Percentiles rank a stretch among this genome's conserved stretches.
Evolutionary conservation across 192 early-diverging fungal genomes (phyloP).

Genomic region (Phycomyces blakesleeanus): DNA sequence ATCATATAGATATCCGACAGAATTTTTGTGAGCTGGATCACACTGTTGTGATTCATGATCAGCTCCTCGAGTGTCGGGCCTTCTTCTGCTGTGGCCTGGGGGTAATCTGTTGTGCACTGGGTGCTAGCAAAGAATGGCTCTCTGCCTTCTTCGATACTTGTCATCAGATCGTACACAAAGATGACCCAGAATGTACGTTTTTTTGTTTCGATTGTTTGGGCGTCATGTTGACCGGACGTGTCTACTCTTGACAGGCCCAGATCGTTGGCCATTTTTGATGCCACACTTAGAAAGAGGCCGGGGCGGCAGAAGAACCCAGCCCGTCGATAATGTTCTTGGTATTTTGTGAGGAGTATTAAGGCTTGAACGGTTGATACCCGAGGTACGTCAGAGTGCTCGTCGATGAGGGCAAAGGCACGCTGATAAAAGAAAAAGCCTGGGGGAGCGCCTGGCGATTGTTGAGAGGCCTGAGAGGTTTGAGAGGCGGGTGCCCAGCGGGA

Average conservation of each 20-base stretch:
- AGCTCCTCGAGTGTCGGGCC: slow-evolving; percentile 23
- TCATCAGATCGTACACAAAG: slow-evolving; percentile 35
- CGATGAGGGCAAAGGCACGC: slow-evolving; percentile 32
- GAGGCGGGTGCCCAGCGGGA: slow-evolving; percentile 38
- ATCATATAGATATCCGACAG: slow-evolving; percentile 27
- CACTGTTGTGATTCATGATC: slow-evolving; percentile 27
- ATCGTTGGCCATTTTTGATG: slow-evolving; percentile 24
- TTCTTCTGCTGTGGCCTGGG: slow-evolving; percentile 23
- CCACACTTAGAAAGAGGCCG: slow-evolving; percentile 40
- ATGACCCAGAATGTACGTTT: slow-evolving; percentile 30
- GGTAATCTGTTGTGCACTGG: slow-evolving; percentile 26
- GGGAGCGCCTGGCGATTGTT: background rate
- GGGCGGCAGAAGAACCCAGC: slow-evolving; percentile 49
- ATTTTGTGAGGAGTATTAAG: slow-evolving; percentile 47
- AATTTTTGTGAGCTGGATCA: slow-evolving; percentile 27
- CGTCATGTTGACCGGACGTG: background rate
- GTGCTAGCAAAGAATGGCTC: slow-evolving; percentile 6
- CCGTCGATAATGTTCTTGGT: slow-evolving; percentile 44
- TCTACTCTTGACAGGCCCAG: slow-evolving; percentile 20
- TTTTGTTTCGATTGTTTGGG: slow-evolving; percentile 19
- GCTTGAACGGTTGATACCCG: slow-evolving; percentile 51
- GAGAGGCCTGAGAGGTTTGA: background rate
- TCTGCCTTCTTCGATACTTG: slow-evolving; percentile 33
- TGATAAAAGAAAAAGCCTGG: slow-evolving; percentile 27
- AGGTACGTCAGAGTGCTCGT: slow-evolving; percentile 48